These are phyloP conservation scores for Aspergillus caelatus DNA, from an alignment of 2,329 filamentous ascomycete species.

Conservation along the genomic window DNA sequence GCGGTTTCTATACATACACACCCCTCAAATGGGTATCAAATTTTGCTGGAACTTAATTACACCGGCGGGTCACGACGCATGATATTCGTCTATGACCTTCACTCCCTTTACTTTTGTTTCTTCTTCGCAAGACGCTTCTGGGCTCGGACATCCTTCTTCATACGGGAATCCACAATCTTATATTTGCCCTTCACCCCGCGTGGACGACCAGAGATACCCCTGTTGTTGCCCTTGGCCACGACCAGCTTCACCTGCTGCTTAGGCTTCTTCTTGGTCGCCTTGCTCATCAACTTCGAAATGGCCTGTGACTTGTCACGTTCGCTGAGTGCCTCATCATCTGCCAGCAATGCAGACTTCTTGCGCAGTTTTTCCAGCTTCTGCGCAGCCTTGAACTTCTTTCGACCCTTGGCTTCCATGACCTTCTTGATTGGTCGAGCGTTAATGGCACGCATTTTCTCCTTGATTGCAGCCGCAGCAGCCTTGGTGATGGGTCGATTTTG, in stretches of 20 bases:
- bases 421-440: constrained; percentile 99
- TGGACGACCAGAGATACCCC: constrained; percentile 81
- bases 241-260: constrained; percentile 83
- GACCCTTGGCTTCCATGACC: constrained; percentile 90
- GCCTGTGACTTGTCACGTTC: constrained; percentile 93
- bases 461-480: constrained; percentile 86
- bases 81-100: constrained; percentile 13
- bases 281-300: constrained; percentile 79
- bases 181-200: constrained; percentile 94
- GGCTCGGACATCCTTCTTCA: constrained; percentile 95
- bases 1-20: constrained; percentile 3
- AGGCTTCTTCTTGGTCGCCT: constrained; percentile 83
- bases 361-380: constrained; percentile 90
- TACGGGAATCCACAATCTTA: constrained; percentile 90
- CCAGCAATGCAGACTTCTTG: constrained; percentile 92
- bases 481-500: constrained; percentile 87
- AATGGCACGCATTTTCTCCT: constrained; percentile 87
- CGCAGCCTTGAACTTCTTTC: constrained; percentile 95
- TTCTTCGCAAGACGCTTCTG: constrained; percentile 81
- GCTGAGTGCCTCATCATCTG: constrained; percentile 86
- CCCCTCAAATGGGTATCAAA: constrained; percentile 14
- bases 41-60: constrained; percentile 21
- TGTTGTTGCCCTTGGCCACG: constrained; percentile 82
- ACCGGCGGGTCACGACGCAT: constrained; percentile 16
- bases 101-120: constrained; percentile 53